These are phyloP conservation scores for Arabis hirsuta DNA, from an alignment of 345 rosid species.

Conservation along the genomic window DNA sequence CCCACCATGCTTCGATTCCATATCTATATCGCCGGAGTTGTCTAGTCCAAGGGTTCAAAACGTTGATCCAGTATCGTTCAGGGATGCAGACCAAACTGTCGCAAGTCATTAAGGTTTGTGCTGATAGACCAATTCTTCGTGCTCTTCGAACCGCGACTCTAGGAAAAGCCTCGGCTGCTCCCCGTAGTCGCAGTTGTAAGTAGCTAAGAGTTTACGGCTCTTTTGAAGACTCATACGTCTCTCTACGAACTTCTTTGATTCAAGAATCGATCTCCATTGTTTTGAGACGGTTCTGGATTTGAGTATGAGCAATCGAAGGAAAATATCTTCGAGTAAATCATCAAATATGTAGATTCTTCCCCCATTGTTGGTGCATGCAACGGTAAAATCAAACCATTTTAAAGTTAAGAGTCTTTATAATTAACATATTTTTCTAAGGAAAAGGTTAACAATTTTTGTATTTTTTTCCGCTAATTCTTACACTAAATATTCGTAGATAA, in stretches of 20 bases:
- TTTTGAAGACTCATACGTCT: conserved; percentile 14
- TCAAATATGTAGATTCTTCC: conserved; percentile 5
- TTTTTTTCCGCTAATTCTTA: too few species aligned
- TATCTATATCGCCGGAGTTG: not conserved
- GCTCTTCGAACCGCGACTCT: not conserved
- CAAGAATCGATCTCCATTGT: not conserved
- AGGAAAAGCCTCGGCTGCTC: not conserved
- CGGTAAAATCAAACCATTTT: not conserved
- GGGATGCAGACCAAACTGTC: conserved; percentile 22
- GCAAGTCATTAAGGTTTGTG: not conserved
- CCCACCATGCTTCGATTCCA: not conserved
- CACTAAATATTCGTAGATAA: not conserved
- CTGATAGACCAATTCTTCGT: conserved; percentile 5
- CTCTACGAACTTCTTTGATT: not conserved
- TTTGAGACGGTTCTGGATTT: conserved; percentile 4
- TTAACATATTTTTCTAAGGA: not conserved
- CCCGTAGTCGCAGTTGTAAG: conserved; percentile 22
- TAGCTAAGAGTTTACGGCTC: conserved; percentile 1
- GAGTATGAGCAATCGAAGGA: conserved; percentile 7
- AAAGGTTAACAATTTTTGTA: not conserved
- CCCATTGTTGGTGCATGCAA: too few species aligned
- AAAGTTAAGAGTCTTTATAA: not conserved
- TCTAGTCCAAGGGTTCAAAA: conserved; percentile 13
- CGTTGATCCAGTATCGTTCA: not conserved
- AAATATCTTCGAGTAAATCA: conserved; percentile 7